phyloP scores from a whole-genome alignment of 2,329 filamentous ascomycete genomes.

The Phyllosticta capitalensis region DNA sequence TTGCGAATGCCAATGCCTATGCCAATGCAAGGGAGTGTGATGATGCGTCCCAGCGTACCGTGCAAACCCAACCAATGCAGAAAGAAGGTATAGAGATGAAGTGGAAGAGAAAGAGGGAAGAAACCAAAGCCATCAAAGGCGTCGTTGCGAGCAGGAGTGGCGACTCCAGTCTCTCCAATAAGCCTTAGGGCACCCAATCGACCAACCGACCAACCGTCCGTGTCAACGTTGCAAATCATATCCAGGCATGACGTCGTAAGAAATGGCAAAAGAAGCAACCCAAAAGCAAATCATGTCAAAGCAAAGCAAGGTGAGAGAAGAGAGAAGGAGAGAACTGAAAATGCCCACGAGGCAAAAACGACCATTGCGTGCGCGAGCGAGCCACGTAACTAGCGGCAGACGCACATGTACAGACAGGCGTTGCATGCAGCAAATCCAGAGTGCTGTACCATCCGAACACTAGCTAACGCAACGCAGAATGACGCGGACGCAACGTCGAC shows the following conservation, averaged over 20 bases:
- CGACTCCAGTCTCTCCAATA: not conserved
- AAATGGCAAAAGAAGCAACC: not conserved
- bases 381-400: not conserved
- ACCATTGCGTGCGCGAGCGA: not conserved
- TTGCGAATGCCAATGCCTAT: not conserved
- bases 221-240: not conserved
- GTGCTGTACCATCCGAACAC: not conserved
- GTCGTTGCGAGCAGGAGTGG: not conserved
- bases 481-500: not conserved
- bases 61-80: not conserved
- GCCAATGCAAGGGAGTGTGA: not conserved
- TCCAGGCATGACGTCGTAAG: not conserved
- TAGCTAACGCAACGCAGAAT: not conserved
- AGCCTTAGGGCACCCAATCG: too few species aligned
- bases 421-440: not conserved
- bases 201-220: not conserved
- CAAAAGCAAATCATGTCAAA: too few species aligned
- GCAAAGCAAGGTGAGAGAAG: not conserved
- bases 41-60: not conserved
- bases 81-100: not conserved
- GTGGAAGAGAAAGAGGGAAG: not conserved
- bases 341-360: not conserved
- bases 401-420: not conserved
- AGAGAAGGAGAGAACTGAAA: not conserved
- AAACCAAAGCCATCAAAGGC: not conserved